These are phyloP conservation scores for Cardamine occulta DNA, from an alignment of 345 rosid genomes.

Conservation along the genomic window DNA sequence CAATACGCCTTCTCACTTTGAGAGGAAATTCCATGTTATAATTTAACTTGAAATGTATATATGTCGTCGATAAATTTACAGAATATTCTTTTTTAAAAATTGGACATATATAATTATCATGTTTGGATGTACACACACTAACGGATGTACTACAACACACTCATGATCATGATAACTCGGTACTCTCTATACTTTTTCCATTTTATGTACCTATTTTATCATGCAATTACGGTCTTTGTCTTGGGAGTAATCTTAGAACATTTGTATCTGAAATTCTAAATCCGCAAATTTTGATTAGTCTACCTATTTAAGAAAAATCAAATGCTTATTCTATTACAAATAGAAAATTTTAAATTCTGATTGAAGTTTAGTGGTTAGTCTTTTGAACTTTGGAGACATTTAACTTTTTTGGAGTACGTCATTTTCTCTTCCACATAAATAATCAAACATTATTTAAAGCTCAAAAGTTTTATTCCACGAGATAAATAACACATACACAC, in stretches of 20 bases:
- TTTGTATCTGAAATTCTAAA: constrained; percentile 8
- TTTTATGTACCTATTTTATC: not conserved
- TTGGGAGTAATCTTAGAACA: not conserved
- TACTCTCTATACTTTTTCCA: too few species aligned
- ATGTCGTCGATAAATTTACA: not conserved
- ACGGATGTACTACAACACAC: not conserved
- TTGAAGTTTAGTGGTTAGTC: constrained; percentile 14
- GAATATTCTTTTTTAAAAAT: too few species aligned
- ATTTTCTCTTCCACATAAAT: constrained; percentile 18
- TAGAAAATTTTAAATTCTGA: not conserved
- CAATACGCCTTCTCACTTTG: not conserved
- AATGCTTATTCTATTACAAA: not conserved
- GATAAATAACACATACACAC: not conserved
- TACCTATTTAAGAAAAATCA: not conserved
- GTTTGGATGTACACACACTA: not conserved
- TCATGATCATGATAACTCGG: not conserved
- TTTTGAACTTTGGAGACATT: not conserved
- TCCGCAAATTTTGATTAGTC: constrained; percentile 37
- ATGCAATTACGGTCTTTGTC: constrained; percentile 5
- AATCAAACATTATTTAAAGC: not conserved
- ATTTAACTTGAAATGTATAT: too few species aligned
- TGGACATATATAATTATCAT: too few species aligned
- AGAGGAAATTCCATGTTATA: not conserved
- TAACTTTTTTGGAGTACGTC: not conserved
- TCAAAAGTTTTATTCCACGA: not conserved